Evolutionary conservation across 2,329 filamentous ascomycete species (phyloP).

Genomic region (Xylariaceae sp.): DNA sequence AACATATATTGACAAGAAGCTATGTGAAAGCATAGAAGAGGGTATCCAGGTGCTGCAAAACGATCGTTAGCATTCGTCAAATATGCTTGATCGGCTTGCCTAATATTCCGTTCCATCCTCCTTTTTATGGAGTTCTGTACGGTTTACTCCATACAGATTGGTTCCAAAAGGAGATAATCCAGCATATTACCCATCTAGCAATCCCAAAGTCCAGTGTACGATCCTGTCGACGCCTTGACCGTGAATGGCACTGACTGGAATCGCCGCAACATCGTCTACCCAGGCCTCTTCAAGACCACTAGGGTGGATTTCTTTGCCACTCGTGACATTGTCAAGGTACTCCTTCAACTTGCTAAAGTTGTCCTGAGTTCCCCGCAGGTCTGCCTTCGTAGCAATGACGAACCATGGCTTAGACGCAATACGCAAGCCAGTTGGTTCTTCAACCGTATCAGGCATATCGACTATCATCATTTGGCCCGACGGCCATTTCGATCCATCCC

Average conservation of each 20-base stretch:
- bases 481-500: slow-evolving; percentile 41
- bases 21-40: neutral
- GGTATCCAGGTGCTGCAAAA: neutral
- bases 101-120: neutral
- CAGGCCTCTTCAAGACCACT: slow-evolving; percentile 57
- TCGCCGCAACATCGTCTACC: slow-evolving; percentile 58
- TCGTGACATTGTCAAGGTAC: slow-evolving; percentile 64
- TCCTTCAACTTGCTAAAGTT: slow-evolving; percentile 66
- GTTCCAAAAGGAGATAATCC: too few species aligned
- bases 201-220: slow-evolving; percentile 64
- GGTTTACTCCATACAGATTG: slow-evolving; percentile 1
- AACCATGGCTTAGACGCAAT: slow-evolving; percentile 97
- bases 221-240: slow-evolving; percentile 76
- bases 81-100: neutral
- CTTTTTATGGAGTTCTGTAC: neutral
- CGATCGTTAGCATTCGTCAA: neutral
- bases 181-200: slow-evolving; percentile 48
- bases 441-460: slow-evolving; percentile 17
- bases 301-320: slow-evolving; percentile 63
- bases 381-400: slow-evolving; percentile 89
- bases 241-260: slow-evolving; percentile 86
- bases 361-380: slow-evolving; percentile 69
- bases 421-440: slow-evolving; percentile 45
- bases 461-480: slow-evolving; percentile 29
- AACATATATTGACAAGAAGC: neutral